A percentile compares a stretch with the other conserved stretches of the same genome.
Conservation (phyloP, 345 rosid genomes). For the Salix arbutifolia region DNA sequence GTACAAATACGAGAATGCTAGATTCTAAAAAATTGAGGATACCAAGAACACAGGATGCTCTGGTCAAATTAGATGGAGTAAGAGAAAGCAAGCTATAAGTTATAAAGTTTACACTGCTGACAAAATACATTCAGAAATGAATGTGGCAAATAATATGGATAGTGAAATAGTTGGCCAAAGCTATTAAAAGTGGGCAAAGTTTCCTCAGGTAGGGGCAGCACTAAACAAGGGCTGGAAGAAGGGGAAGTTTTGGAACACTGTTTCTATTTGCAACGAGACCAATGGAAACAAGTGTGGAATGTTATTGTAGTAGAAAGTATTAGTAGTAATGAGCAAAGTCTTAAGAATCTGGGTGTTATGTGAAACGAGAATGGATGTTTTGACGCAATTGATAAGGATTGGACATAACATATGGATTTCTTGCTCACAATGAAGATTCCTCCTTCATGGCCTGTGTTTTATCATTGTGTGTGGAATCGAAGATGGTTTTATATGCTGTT, state of each 20-base stretch:
- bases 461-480: too few species aligned
- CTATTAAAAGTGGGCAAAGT: neutral
- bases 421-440: neutral
- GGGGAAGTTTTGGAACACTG: neutral
- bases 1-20: too few species aligned
- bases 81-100: too few species aligned
- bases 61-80: too few species aligned
- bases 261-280: neutral
- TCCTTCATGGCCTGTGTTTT: too few species aligned
- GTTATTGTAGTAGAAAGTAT: neutral
- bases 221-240: neutral
- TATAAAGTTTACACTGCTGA: neutral
- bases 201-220: neutral
- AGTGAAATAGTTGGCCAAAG: neutral
- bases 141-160: neutral
- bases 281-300: neutral
- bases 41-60: too few species aligned
- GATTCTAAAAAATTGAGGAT: too few species aligned
- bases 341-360: neutral
- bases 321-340: neutral
- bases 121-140: neutral
- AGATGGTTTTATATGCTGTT: neutral
- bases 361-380: neutral
- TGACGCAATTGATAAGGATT: neutral
- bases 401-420: neutral